These are phyloP conservation scores for Dendryphion nanum DNA, from an alignment of 2,329 filamentous ascomycete species.

Conservation along the genomic window DNA sequence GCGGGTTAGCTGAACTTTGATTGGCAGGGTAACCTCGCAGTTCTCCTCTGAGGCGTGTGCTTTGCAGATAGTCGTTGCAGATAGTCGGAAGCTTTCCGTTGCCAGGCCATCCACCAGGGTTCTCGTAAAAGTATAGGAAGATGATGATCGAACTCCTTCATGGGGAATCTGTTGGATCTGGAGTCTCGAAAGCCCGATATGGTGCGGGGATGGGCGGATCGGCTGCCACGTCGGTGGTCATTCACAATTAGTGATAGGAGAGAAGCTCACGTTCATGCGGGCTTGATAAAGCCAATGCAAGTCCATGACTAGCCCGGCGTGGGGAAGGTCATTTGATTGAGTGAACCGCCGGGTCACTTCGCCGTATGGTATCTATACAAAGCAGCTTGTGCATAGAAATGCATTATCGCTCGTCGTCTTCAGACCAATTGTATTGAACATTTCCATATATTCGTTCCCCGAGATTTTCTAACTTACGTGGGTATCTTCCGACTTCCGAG, in stretches of 20 bases:
- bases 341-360: slow-evolving; percentile 11
- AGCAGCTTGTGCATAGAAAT: slow-evolving; percentile 19
- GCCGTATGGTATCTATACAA: slow-evolving; percentile 26
- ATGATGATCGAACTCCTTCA: too few species aligned
- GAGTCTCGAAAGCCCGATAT: neutral
- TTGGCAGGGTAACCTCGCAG: slow-evolving; percentile 1
- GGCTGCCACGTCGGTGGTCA: slow-evolving; percentile 13
- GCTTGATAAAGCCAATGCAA: slow-evolving; percentile 19
- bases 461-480: too few species aligned
- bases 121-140: too few species aligned
- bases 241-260: slow-evolving; percentile 20
- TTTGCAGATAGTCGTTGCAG: too few species aligned
- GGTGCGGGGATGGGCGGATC: slow-evolving; percentile 6
- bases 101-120: neutral
- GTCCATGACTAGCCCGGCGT: slow-evolving; percentile 22
- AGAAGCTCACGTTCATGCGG: slow-evolving; percentile 10
- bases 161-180: too few species aligned
- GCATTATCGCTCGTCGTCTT: too few species aligned
- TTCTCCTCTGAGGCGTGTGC: neutral
- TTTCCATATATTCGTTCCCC: too few species aligned
- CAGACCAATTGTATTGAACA: too few species aligned
- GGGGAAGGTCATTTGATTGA: slow-evolving; percentile 22
- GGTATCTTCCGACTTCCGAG: too few species aligned
- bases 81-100: slow-evolving; percentile 4
- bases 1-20: slow-evolving; percentile 1